phyloP scores from a whole-genome alignment of 768 basidiomycete genomes.

The Tulasnella sp. region DNA sequence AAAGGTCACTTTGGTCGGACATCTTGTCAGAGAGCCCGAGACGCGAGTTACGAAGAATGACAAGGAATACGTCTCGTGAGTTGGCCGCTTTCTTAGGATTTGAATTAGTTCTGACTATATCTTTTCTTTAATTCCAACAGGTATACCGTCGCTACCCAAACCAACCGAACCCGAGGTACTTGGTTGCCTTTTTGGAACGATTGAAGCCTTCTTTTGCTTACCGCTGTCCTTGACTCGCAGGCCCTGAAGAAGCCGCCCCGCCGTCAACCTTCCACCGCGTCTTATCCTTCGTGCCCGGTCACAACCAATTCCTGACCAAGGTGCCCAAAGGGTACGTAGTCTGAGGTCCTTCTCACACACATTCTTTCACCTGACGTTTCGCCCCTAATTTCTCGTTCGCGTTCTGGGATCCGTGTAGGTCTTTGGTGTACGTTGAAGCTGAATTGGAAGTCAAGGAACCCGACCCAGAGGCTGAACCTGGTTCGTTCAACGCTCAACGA shows the following conservation, averaged over 20 bases:
- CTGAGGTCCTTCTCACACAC: neutral
- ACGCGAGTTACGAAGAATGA: slow-evolving; percentile 67
- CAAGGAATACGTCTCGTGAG: slow-evolving; percentile 77
- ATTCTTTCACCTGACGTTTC: neutral
- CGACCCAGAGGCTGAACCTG: slow-evolving; percentile 64
- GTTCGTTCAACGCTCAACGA: slow-evolving; percentile 70
- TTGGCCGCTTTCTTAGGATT: slow-evolving; percentile 33
- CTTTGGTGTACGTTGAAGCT: slow-evolving; percentile 80
- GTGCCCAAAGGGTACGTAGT: slow-evolving; percentile 60
- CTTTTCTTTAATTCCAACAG: slow-evolving; percentile 46
- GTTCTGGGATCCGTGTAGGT: slow-evolving; percentile 35
- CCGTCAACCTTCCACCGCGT: slow-evolving; percentile 73
- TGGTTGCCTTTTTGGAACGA: neutral
- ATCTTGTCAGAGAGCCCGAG: slow-evolving; percentile 72
- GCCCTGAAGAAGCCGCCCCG: slow-evolving; percentile 63
- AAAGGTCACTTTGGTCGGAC: slow-evolving; percentile 77
- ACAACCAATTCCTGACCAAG: slow-evolving; percentile 66
- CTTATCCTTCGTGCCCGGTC: slow-evolving; percentile 65
- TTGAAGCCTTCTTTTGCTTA: slow-evolving; percentile 45
- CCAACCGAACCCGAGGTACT: slow-evolving; percentile 54
- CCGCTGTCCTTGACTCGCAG: slow-evolving; percentile 34
- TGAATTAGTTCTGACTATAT: no score
- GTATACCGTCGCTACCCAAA: slow-evolving; percentile 76
- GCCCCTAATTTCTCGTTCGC: neutral
- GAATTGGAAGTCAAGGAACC: slow-evolving; percentile 71